Conservation (phyloP, 2,329 filamentous ascomycete species). For the Penicillium sp. region DNA sequence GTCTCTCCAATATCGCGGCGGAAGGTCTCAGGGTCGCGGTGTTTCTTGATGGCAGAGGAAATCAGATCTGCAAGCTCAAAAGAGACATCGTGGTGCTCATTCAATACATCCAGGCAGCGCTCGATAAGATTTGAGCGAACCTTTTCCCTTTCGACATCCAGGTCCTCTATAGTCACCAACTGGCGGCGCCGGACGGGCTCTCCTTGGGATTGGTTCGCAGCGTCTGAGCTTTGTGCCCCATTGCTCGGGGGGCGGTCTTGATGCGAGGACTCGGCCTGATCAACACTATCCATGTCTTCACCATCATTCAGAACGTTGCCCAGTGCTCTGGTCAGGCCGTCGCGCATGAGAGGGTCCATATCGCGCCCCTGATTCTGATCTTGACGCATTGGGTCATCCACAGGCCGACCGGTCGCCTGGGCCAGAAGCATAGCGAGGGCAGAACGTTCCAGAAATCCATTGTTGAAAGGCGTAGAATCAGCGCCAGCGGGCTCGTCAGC, state of each 20-base stretch:
- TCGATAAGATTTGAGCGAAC: conserved; percentile 79
- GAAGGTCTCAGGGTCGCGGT: conserved; percentile 55
- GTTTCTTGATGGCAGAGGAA: conserved; percentile 64
- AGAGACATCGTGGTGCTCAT: conserved; percentile 80
- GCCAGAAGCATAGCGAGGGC: conserved; percentile 37
- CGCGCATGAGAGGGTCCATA: conserved; percentile 34
- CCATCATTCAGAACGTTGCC: conserved; percentile 41
- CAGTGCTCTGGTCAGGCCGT: conserved; percentile 44
- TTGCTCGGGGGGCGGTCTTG: conserved; percentile 18
- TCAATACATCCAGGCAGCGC: conserved; percentile 83
- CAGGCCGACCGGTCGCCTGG: conserved; percentile 28
- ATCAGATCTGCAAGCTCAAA: conserved; percentile 91
- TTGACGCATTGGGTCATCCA: conserved; percentile 24
- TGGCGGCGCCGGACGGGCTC: conserved; percentile 29
- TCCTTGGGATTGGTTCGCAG: conserved; percentile 19
- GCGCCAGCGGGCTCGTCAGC: conserved; percentile 28
- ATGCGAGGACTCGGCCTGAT: conserved; percentile 24
- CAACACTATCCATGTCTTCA: conserved; percentile 25
- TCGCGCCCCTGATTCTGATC: conserved; percentile 21
- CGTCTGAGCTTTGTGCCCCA: conserved; percentile 16
- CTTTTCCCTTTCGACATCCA: conserved; percentile 71
- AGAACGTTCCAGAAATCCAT: conserved; percentile 29
- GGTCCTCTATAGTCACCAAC: conserved; percentile 65
- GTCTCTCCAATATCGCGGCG: conserved; percentile 77
- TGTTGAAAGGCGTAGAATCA: conserved; percentile 27